Evolutionary conservation across 805 yeast genomes (phyloP), one percentile per base, ranked within the genome.

Genomic region (Ogataea trehalophila): DNA sequence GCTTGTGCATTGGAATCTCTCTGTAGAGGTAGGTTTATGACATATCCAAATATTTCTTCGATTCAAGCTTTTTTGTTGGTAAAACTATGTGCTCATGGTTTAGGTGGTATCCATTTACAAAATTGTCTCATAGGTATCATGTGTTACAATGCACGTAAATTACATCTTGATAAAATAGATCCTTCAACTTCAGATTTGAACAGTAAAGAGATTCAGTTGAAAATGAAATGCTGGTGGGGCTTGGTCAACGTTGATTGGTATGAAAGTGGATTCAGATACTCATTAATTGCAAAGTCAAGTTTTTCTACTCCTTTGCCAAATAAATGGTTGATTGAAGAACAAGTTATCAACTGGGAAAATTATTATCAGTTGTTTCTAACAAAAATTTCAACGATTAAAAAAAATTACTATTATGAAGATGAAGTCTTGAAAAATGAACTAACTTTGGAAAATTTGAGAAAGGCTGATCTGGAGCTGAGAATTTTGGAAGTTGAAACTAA

Each of bases 191-290:
- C 42, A 8, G 40, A 41, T 15, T 47, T 43, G 31, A 43, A 42
- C 11, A 20, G 43, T 3, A 42, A 35, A 20, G 52, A 51, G 11
- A 33, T 39, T 37, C 48, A 54, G 22, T 16, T 53, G 18, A 59
- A 51, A 40, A 35, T 51, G 6, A 39, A 50, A 23, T 48, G 52
- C 20, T 63, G 69, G 66, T 67, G 71, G 71, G 35, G 55, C 1
- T 51, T 65, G 20, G 53, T 66, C 6, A 56, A 54, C 7, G 47
- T 57, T 33, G 72, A 68, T 49, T 68, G 71, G 71, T 55, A 55
- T 35, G 70, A 68, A 38, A 60, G 58, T 33, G 51, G 52, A 31
- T 58, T 57, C 33, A 45, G 67, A 14, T 55, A 54, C 41, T 52
- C 60, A 0, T 33, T 63, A 23, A 56, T 67, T 5, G 44, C 53